Evolutionary conservation across 257 asterid species (phyloP), one percentile per base, ranked within the genome.

Genomic region (Anisodus acutangulus): DNA sequence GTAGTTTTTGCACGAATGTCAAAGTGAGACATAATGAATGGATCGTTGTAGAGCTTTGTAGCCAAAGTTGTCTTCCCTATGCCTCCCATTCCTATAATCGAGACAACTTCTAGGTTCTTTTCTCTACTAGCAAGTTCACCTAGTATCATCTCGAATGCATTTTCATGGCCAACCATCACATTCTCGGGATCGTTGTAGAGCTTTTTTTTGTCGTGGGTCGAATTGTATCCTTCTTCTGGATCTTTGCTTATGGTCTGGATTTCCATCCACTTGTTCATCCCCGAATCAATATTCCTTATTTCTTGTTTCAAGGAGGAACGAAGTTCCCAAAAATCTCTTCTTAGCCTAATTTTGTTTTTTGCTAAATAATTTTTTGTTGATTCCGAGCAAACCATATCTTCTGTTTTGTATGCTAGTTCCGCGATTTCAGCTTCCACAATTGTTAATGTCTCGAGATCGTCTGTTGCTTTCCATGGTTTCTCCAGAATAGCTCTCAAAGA

Each of bases 31-130:
- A 39, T 6, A 35, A 72, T 60, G 47, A 0, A 1, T 0, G 70
- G 83, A 71, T 74, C 35, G 3, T 26, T 43, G 2, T 64, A 86
- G 12, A 83, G 43, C 17, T 51, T 82, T 41, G 47, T 51, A 3
- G 85, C 85, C n/a, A 82, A 59, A 19, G 85, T 85, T 17, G 83
- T 85, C 59, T 82, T 72, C 12, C 87, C 85, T 0, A 85, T 49
- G 2, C 87, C 84, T 1, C 84, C 66, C 87, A 85, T 85, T 12
- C 87, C 87, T 6, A 45, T 67, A 37, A 85, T 68, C 2, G 87
- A 69, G n/a, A 80, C 67, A 43, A 45, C 35, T 10, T 80, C 78
- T 10, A 12, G 37, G n/a, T 71, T 39, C 17, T 17, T 71, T 45
- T 3, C 39, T 71, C 59, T 58, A 17, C 58, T n/a, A 19, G 1